Conservation (phyloP, 2,329 filamentous ascomycete species). For the Colletotrichum destructivum region DNA sequence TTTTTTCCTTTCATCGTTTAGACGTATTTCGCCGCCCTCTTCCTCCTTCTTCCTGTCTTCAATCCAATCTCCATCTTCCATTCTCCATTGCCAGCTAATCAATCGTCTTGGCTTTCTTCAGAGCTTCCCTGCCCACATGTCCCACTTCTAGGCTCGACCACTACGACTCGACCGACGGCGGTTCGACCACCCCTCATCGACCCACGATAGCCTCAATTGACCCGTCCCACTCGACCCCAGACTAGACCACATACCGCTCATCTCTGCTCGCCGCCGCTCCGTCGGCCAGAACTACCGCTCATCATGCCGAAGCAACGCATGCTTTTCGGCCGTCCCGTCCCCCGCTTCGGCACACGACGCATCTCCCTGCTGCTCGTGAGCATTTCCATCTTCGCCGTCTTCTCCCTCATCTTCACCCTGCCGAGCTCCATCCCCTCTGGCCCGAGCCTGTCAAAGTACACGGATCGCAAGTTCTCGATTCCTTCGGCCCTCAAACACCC, state of each 20-base stretch:
- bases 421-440: constrained; percentile 64
- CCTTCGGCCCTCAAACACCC: constrained; percentile 62
- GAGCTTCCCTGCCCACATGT: constrained; percentile 31
- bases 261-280: constrained; percentile 11
- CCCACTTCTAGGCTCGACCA: constrained; percentile 22
- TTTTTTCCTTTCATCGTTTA: constrained; percentile 29
- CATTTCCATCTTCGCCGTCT: constrained; percentile 68
- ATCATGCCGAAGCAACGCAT: constrained; percentile 51
- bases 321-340: constrained; percentile 64
- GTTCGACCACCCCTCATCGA: background rate
- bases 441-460: constrained; percentile 64
- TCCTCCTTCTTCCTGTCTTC: background rate
- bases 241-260: background rate
- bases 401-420: constrained; percentile 67
- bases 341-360: constrained; percentile 67
- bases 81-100: background rate
- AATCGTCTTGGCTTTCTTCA: constrained; percentile 26
- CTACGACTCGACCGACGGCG: background rate
- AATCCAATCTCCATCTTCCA: background rate
- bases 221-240: constrained; percentile 12
- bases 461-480: constrained; percentile 66
- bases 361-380: constrained; percentile 66
- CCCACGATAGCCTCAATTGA: constrained; percentile 24
- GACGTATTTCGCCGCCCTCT: background rate
- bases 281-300: constrained; percentile 26